Percentiles rank a stretch among this genome's conserved stretches.
Evolutionary conservation across 2,329 filamentous ascomycete species (phyloP).

Genomic region (Aspergillus chevalieri): DNA sequence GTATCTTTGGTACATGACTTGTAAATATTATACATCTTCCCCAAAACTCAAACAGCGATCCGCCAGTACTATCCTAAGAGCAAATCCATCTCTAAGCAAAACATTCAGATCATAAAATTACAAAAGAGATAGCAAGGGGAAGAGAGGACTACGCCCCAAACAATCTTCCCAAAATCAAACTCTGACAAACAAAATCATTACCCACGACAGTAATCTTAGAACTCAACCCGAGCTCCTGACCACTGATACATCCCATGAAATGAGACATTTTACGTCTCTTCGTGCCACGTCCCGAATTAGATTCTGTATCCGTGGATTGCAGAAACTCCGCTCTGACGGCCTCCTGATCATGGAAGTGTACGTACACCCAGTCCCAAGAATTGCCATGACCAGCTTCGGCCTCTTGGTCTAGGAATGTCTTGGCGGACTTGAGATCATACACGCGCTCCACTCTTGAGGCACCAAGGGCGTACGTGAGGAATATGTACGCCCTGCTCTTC

Average conservation of each 20-base stretch:
- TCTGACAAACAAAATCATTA: constrained; percentile 87
- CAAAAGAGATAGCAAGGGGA: constrained; percentile 2
- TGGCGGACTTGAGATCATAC: constrained; percentile 60
- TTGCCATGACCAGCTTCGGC: constrained; percentile 36
- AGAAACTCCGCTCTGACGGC: constrained; percentile 45
- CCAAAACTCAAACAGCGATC: background rate
- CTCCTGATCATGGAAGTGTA: constrained; percentile 58
- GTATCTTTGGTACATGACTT: background rate
- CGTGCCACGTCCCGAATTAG: constrained; percentile 23
- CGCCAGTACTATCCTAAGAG: background rate
- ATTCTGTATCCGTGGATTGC: constrained; percentile 11
- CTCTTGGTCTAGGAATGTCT: constrained; percentile 49
- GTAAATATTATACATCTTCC: background rate
- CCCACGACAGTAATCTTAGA: constrained; percentile 62
- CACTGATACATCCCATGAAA: constrained; percentile 17
- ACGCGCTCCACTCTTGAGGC: constrained; percentile 62
- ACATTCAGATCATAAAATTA: background rate
- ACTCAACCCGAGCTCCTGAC: constrained; percentile 29
- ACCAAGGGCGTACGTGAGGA: constrained; percentile 72
- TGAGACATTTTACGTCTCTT: constrained; percentile 41
- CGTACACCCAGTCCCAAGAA: constrained; percentile 71
- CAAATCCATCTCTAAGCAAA: background rate
- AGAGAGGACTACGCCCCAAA: constrained; percentile 50
- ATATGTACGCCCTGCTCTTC: constrained; percentile 66
- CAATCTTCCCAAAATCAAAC: constrained; percentile 76